Evolutionary conservation across 1,139 yeast species (phyloP).

Genomic region (Kodamaea sp.): DNA sequence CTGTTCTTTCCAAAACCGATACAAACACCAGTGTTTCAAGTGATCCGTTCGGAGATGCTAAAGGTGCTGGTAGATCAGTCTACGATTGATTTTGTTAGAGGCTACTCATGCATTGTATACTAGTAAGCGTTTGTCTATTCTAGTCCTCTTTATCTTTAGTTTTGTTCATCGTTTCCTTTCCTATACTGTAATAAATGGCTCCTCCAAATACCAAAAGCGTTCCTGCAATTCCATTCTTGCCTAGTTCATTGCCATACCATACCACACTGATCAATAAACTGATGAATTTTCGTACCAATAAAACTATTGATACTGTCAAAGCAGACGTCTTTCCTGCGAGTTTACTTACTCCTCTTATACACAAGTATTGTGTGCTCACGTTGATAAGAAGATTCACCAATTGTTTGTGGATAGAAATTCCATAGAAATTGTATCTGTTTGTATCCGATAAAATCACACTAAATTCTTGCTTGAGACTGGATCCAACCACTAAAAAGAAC

Average conservation of each 20-base stretch:
- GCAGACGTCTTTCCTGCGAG: slow-evolving; percentile 61
- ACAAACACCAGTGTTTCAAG: slow-evolving; percentile 38
- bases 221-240: slow-evolving; percentile 45
- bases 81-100: slow-evolving; percentile 22
- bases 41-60: slow-evolving; percentile 73
- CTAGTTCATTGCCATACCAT: slow-evolving; percentile 47
- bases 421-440: not conserved
- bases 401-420: slow-evolving; percentile 10
- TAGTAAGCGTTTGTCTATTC: slow-evolving; percentile 1
- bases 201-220: slow-evolving; percentile 54
- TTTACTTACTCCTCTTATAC: slow-evolving; percentile 68
- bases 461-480: slow-evolving; percentile 18
- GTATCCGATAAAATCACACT: slow-evolving; percentile 12
- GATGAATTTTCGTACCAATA: slow-evolving; percentile 60
- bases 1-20: slow-evolving; percentile 18
- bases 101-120: too few species aligned
- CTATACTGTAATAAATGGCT: slow-evolving; percentile 45
- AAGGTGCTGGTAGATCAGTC: slow-evolving; percentile 40
- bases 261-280: slow-evolving; percentile 57
- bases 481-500: slow-evolving; percentile 42
- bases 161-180: not conserved
- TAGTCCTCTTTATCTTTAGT: slow-evolving; percentile 1
- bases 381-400: slow-evolving; percentile 39
- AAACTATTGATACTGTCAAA: slow-evolving; percentile 59
- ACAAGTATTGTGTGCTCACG: slow-evolving; percentile 61